Evolutionary conservation across 768 basidiomycete genomes (phyloP).

Genomic region (Pilatotrama ljubarskyi): DNA sequence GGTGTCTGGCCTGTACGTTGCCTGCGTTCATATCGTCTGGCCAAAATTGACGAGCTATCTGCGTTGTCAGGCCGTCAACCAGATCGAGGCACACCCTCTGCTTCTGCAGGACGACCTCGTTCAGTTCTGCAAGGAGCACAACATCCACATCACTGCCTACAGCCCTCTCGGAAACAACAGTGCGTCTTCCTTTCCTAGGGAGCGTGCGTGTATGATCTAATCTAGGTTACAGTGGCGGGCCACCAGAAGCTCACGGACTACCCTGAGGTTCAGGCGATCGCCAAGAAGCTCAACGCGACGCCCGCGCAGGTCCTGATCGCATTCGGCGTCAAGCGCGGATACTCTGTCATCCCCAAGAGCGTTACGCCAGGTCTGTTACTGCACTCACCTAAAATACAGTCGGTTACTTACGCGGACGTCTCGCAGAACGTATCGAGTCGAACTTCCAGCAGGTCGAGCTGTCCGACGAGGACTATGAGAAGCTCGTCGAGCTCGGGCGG

Average conservation of each 20-base stretch:
- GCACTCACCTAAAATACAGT: neutral
- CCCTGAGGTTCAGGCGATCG: slow-evolving; percentile 59
- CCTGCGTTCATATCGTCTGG: neutral
- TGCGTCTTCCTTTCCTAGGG: slow-evolving; percentile 32
- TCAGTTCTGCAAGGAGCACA: slow-evolving; percentile 65
- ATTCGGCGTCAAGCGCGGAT: slow-evolving; percentile 75
- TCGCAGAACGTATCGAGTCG: slow-evolving; percentile 59
- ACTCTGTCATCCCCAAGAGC: slow-evolving; percentile 84
- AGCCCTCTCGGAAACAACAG: slow-evolving; percentile 80
- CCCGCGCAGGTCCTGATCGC: slow-evolving; percentile 83
- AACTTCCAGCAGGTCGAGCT: slow-evolving; percentile 80
- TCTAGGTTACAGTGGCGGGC: slow-evolving; percentile 42
- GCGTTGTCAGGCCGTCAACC: slow-evolving; percentile 57
- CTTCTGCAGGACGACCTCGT: slow-evolving; percentile 75
- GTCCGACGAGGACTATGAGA: slow-evolving; percentile 65
- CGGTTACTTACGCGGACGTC: neutral
- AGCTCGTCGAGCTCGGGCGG: slow-evolving; percentile 50
- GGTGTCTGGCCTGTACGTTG: slow-evolving; percentile 66
- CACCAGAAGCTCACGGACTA: slow-evolving; percentile 71
- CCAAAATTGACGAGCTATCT: too few relatives aligned
- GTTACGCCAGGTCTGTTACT: slow-evolving; percentile 53
- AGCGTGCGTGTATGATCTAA: neutral
- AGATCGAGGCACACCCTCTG: slow-evolving; percentile 82
- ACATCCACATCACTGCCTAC: slow-evolving; percentile 71
- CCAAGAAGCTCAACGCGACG: slow-evolving; percentile 60